Evolutionary conservation across 768 basidiomycete species (phyloP).

Genomic region (Lentinula guzmanii): DNA sequence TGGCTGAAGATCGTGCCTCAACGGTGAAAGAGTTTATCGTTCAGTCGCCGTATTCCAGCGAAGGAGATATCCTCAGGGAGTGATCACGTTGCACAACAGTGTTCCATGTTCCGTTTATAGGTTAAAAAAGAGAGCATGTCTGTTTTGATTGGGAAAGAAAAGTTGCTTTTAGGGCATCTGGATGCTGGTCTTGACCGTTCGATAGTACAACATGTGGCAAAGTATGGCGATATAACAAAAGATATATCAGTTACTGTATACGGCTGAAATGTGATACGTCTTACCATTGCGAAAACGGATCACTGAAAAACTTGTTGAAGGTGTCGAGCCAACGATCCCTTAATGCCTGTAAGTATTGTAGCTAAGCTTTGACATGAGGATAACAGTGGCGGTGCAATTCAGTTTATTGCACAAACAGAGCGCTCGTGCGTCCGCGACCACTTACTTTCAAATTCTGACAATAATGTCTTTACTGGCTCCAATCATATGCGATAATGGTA

Average conservation of each 20-base stretch:
- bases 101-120: background rate
- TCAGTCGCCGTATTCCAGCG: slow-evolving; percentile 3
- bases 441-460: background rate
- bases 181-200: too few species aligned
- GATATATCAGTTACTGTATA: too few species aligned
- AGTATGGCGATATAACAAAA: too few species aligned
- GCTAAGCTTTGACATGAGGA: background rate
- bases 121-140: background rate
- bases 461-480: slow-evolving; percentile 84
- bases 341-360: too few species aligned
- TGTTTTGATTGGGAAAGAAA: background rate
- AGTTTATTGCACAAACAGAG: background rate
- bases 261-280: too few species aligned
- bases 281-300: background rate
- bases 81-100: background rate
- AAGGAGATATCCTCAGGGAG: background rate
- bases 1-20: background rate
- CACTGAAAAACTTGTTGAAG: background rate
- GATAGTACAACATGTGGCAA: too few species aligned
- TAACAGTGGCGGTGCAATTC: background rate
- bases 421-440: background rate
- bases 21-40: slow-evolving; percentile 1
- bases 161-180: background rate
- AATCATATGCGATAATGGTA: slow-evolving; percentile 97
- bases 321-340: background rate